phyloP scores from a whole-genome alignment of 345 rosid genomes.

The Acer campestre region DNA sequence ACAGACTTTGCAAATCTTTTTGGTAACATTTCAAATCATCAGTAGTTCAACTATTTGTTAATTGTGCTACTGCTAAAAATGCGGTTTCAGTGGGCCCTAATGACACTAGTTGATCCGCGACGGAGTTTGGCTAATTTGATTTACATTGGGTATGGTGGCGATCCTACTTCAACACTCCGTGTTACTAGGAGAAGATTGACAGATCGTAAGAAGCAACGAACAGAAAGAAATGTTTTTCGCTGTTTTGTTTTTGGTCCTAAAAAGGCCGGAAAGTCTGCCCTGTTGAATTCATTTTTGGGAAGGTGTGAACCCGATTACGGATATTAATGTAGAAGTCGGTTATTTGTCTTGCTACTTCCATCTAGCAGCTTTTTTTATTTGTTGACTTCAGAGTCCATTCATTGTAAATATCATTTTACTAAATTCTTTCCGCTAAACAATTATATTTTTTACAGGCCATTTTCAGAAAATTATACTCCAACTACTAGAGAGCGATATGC shows the following conservation, averaged over 20 bases:
- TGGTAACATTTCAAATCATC: slow-evolving; percentile 19
- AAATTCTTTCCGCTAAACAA: slow-evolving; percentile 1
- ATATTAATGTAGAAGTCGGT: slow-evolving; percentile 1
- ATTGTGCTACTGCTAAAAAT: slow-evolving; percentile 26
- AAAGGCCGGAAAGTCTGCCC: slow-evolving; percentile 74
- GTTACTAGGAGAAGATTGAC: slow-evolving; percentile 66
- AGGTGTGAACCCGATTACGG: slow-evolving; percentile 44
- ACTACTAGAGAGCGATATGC: slow-evolving; percentile 55
- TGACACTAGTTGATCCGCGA: slow-evolving; percentile 68
- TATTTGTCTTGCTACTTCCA: slow-evolving; percentile 20
- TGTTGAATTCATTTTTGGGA: slow-evolving; percentile 66
- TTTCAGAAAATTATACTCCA: slow-evolving; percentile 45
- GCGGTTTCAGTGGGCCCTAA: slow-evolving; percentile 72
- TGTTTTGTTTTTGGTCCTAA: slow-evolving; percentile 75
- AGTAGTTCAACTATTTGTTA: slow-evolving; percentile 17
- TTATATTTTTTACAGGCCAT: slow-evolving; percentile 53
- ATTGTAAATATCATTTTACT: background rate
- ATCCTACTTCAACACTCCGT: slow-evolving; percentile 58
- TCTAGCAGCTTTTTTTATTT: slow-evolving; percentile 10
- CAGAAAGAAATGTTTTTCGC: slow-evolving; percentile 71
- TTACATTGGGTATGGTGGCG: slow-evolving; percentile 70
- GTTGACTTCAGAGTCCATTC: background rate
- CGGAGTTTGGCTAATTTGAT: slow-evolving; percentile 67
- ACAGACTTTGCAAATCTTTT: slow-evolving; percentile 13
- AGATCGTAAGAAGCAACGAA: slow-evolving; percentile 73